These are phyloP conservation scores for Termitomyces sp. DNA, from an alignment of 768 basidiomycete species.

Conservation along the genomic window DNA sequence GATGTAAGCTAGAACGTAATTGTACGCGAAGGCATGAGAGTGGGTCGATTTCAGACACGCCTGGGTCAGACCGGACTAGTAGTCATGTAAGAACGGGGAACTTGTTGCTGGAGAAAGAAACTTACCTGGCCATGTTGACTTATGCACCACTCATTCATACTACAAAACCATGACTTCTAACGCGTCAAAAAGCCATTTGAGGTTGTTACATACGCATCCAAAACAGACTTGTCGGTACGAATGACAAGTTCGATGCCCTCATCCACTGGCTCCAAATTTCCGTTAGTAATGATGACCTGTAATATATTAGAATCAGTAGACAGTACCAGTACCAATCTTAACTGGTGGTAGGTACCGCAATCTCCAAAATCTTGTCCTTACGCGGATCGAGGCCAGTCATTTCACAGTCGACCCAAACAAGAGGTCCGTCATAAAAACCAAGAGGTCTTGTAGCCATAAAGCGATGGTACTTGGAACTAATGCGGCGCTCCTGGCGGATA, in stretches of 20 bases:
- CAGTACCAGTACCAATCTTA: background rate
- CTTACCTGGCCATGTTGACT: constrained; percentile 72
- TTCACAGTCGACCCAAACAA: constrained; percentile 86
- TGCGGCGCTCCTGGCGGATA: background rate
- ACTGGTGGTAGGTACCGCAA: constrained; percentile 45
- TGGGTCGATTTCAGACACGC: constrained; percentile 73
- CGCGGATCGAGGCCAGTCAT: constrained; percentile 74
- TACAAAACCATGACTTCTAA: constrained; percentile 21
- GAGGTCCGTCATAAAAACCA: constrained; percentile 51
- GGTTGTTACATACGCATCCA: constrained; percentile 56
- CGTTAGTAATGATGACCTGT: constrained; percentile 84
- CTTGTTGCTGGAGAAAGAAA: background rate
- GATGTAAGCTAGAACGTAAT: constrained; percentile 68
- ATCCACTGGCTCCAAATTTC: constrained; percentile 75
- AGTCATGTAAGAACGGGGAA: background rate
- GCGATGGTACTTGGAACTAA: background rate
- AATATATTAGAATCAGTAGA: constrained; percentile 1
- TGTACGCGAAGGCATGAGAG: constrained; percentile 52
- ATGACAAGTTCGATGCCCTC: constrained; percentile 77
- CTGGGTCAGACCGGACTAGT: constrained; percentile 74
- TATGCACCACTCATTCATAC: constrained; percentile 88
- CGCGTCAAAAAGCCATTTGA: background rate
- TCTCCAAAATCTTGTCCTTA: constrained; percentile 72
- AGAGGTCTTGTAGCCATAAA: constrained; percentile 24
- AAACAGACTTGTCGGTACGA: constrained; percentile 55